Base-by-base conservation (phyloP, 1,139 yeast species). In the Yamadazyma trypodendri region DNA sequence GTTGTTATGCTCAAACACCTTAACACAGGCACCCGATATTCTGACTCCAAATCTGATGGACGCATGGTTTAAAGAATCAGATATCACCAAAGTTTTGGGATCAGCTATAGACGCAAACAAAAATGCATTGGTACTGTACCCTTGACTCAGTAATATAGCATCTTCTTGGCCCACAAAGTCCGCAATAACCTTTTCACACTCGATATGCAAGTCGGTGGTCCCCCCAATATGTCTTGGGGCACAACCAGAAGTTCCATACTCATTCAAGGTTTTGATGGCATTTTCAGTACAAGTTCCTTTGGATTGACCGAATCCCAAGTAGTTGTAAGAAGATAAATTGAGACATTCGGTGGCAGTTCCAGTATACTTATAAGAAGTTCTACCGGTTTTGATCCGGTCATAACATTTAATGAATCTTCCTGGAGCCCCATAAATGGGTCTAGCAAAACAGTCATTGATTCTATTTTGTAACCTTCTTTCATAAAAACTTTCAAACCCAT, bases 351-450 rank as follows among this genome's bases (percentile, higher is more conserved):
- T 75, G 4, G 82, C 72, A 12, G 80, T 72, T 18, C 97, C 97
- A 33, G 88, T 79, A 55, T 84, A 86, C 28, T 76, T 71, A 57
- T 77, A 87, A 48, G 68, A 68, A 56, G 78, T 77, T 53, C 77
- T 75, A 46, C 84, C 83, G 31, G 72, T 68, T 12, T 90, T 73
- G 28, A 71, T 68, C 50, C 98, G 78, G 52, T 88, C 90, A 53
- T 84, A 80, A 52, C 95, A 81, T 40, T 81, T 77, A 52, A 92
- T 81, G 53, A 72, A 83, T 60, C 99, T 79, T 17, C 99, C 99
- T 1, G 99, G 98, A 23, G 92, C 98, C 29, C 97, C 97, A 43
- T 87, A 85, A 23, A 95, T 87, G 24, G 97, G 97, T 58, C 97
- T 80, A 4, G 95, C 88, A 63, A 92, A 92, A 61, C 97, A 89